Conservation (phyloP, 116 monocot genomes). For the Papilionanthe hybrid region DNA sequence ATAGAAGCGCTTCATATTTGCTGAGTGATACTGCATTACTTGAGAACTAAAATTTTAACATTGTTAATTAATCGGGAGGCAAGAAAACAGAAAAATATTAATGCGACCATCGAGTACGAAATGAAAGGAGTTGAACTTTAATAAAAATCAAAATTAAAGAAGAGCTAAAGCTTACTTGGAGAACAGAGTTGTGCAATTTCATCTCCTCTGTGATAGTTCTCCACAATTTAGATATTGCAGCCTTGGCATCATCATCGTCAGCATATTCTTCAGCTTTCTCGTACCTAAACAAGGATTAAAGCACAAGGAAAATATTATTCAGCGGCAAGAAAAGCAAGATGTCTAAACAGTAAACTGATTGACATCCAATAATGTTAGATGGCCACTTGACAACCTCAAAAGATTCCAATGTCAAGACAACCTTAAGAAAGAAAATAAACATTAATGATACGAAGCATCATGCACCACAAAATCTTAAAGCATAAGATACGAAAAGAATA, state of each 20-base stretch:
- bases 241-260: slow-evolving; percentile 79
- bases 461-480: not conserved
- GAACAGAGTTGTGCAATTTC: slow-evolving; percentile 45
- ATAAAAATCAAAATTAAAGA: not conserved
- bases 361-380: not conserved
- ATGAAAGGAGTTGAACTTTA: not conserved
- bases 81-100: not conserved
- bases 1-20: not conserved
- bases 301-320: slow-evolving; percentile 2
- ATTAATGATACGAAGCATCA: not conserved
- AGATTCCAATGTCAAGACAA: not conserved
- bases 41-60: not conserved
- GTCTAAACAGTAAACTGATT: not conserved
- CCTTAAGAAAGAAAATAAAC: not conserved
- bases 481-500: not conserved
- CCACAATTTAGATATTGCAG: slow-evolving; percentile 39
- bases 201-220: slow-evolving; percentile 39
- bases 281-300: slow-evolving; percentile 44
- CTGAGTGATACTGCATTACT: not conserved
- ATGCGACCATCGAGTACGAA: not conserved
- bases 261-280: slow-evolving; percentile 82
- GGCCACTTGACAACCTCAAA: not conserved
- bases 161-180: slow-evolving; percentile 40
- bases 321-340: not conserved
- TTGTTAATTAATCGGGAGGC: not conserved